These are phyloP conservation scores for Rhizoclosmatium globosum DNA, from an alignment of 192 early-diverging fungal species.

Conservation along the genomic window DNA sequence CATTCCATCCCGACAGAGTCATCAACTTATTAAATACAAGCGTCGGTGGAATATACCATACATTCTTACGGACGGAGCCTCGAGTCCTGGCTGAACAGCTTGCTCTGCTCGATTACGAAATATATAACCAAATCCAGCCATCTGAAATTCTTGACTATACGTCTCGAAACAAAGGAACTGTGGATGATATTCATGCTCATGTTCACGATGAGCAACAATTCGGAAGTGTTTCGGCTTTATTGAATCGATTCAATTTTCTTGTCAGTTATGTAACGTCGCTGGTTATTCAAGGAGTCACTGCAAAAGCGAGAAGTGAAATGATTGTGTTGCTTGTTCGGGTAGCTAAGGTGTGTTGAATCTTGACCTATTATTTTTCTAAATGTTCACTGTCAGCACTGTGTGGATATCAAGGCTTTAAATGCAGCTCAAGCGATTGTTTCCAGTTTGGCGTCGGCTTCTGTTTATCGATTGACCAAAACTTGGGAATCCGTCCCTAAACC, in stretches of 20 bases:
- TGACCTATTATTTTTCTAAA: background rate
- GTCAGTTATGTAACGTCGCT: constrained; percentile 26
- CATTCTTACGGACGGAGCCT: background rate
- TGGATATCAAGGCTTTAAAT: constrained; percentile 18
- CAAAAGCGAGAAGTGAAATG: constrained; percentile 17
- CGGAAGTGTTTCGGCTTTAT: constrained; percentile 1
- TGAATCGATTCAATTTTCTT: constrained; percentile 39
- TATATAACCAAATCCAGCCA: constrained; percentile 25
- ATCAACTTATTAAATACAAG: too few species aligned
- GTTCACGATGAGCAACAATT: background rate
- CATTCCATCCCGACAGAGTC: too few species aligned
- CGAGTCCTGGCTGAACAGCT: constrained; percentile 23
- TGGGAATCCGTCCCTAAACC: constrained; percentile 27
- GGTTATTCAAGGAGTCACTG: constrained; percentile 10
- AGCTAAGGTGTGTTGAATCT: constrained; percentile 19
- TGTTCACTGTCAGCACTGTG: constrained; percentile 1
- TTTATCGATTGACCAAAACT: constrained; percentile 20
- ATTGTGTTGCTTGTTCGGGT: constrained; percentile 26
- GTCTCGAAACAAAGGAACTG: background rate
- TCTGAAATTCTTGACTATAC: constrained; percentile 6
- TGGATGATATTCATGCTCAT: background rate
- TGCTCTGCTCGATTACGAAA: constrained; percentile 25
- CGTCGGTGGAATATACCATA: too few species aligned
- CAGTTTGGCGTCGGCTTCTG: constrained; percentile 6
- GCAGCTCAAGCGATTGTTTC: constrained; percentile 29